Evolutionary conservation across 2,329 filamentous ascomycete genomes (phyloP), one percentile per base, ranked within the genome.

Genomic region (Fusarium haematococcum): DNA sequence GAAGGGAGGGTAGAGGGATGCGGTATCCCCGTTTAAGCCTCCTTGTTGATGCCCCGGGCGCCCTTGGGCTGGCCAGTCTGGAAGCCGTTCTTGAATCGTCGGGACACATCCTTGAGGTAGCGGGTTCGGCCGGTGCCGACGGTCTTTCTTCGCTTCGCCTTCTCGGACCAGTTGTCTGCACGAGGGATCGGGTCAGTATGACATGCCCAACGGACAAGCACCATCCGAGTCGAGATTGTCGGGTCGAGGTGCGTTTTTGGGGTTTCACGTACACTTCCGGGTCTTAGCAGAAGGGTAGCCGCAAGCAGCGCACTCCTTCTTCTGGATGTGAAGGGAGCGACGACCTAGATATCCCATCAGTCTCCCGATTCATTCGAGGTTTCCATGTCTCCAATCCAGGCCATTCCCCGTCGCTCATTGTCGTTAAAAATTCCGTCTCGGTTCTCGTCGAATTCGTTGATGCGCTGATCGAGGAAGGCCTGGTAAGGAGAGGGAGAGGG

Each of bases 91-190:
- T 93, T 95, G 92, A 98, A 98, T 88, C 92, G 92, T 86, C 97
- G 93, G 85, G 95, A 90, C 85, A 99, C 92, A 83, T 90, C 91
- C 91, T 97, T 97, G 86, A 99, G 91, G 89, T 95, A 94, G 85
- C 95, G 92, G 93, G 95, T 97, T 87, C 97, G 94, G 87, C 97
- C 97, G 84, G 95, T 96, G 83, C 97, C 97, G 85, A 94, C 96
- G 84, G 96, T 98, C 95, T 98, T 98, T 93, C 97, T 97, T 88
- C 97, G 91, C 95, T 98, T 98, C 83, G 95, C 96, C 94, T 99
- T 99, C 92, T 98, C 96, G 87, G 94, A 92, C 97, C 97, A 99
- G 94, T 99, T 98, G 93, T 93, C 96, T 98, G 85, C 85, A n/a
- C 25, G 25, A 60, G 25, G 43, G 30, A 18, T 57, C 63, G 43